Percentiles rank a stretch among this genome's conserved stretches.
Evolutionary conservation across 1,284 basidiomycete species (phyloP).

Genomic region (Cystobasidium pallidum): DNA sequence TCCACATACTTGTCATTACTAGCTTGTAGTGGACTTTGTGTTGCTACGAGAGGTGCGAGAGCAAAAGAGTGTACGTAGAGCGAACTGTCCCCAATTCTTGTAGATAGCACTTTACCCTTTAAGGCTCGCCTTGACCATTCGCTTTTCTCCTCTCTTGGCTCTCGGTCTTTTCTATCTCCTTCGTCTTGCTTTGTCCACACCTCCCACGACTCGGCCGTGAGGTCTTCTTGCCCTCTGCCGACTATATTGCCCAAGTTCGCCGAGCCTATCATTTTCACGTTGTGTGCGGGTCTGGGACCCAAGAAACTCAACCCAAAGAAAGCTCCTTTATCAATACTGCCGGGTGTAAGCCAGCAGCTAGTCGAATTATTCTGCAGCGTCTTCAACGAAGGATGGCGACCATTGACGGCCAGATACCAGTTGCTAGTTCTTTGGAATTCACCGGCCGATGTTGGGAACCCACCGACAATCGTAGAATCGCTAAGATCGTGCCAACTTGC

Average conservation of each 20-base stretch:
- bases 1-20: not conserved
- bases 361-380: slow-evolving; percentile 25
- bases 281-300: slow-evolving; percentile 21
- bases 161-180: not conserved
- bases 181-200: slow-evolving; percentile 39
- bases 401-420: slow-evolving; percentile 51
- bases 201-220: slow-evolving; percentile 49
- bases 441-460: slow-evolving; percentile 28
- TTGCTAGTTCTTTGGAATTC: slow-evolving; percentile 46
- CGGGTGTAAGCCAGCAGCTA: slow-evolving; percentile 31
- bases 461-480: not conserved
- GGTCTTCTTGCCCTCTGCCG: slow-evolving; percentile 45
- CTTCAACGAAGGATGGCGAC: slow-evolving; percentile 40
- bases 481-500: slow-evolving; percentile 38
- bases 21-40: not conserved
- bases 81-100: not conserved
- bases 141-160: slow-evolving; percentile 22
- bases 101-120: not conserved
- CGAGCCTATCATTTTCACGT: slow-evolving; percentile 45
- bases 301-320: slow-evolving; percentile 49
- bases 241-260: slow-evolving; percentile 47
- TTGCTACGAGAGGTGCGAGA: slow-evolving; percentile 19
- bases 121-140: slow-evolving; percentile 44
- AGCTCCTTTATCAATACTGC: slow-evolving; percentile 28
- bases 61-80: slow-evolving; percentile 19